Conservation (phyloP, 345 rosid genomes). For the Pugionium dolabratum region DNA sequence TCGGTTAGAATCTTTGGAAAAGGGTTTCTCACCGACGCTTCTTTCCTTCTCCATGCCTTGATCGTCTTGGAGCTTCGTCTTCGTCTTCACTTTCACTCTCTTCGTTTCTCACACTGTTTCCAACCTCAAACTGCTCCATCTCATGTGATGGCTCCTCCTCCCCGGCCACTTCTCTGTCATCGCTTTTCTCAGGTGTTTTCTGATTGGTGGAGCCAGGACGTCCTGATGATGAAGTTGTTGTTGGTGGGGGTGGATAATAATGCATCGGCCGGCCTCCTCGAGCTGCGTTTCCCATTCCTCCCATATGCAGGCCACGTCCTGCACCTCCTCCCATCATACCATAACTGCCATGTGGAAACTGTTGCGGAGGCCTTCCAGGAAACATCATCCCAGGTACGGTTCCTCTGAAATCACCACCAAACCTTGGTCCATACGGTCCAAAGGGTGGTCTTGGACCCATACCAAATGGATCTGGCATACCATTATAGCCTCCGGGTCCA, state of each 20-base stretch:
- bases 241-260: conserved; percentile 49
- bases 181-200: conserved; percentile 48
- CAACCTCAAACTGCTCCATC: conserved; percentile 54
- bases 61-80: conserved; percentile 96
- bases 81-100: conserved; percentile 80
- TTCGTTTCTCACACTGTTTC: conserved; percentile 57
- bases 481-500: conserved; percentile 74
- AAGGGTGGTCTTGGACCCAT: conserved; percentile 80
- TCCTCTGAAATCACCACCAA: conserved; percentile 84
- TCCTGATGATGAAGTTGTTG: conserved; percentile 43
- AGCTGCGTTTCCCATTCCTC: conserved; percentile 70
- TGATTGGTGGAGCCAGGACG: conserved; percentile 56
- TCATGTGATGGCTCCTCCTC: conserved; percentile 51
- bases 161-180: conserved; percentile 44
- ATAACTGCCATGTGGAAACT: conserved; percentile 81
- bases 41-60: conserved; percentile 94
- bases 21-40: conserved; percentile 50
- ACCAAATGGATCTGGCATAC: conserved; percentile 84
- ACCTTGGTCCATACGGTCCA: conserved; percentile 87
- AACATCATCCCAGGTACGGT: conserved; percentile 87
- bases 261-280: conserved; percentile 60
- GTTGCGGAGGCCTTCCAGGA: conserved; percentile 91
- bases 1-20: neutral
- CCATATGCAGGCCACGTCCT: conserved; percentile 80
- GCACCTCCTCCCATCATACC: conserved; percentile 98